A percentile compares a stretch with the other conserved stretches of the same genome.
Conservation (phyloP, 129 eudicot species). For the Gnaphalium uliginosum region DNA sequence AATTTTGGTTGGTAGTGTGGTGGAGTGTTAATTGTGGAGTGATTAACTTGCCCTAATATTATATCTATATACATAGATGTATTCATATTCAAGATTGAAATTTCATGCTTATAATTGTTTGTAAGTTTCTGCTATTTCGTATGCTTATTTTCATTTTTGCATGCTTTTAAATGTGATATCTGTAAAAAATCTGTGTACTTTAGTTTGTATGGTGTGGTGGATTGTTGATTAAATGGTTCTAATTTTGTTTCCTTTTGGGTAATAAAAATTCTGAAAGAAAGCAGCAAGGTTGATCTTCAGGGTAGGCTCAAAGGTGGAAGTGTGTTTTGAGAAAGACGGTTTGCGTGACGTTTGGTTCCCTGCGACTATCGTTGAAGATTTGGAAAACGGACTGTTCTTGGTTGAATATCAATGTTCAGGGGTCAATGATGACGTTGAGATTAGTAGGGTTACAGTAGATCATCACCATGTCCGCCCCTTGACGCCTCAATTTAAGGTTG, state of each 20-base stretch:
- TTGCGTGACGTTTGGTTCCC: constrained; percentile 63
- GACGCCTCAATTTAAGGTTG: constrained; percentile 46
- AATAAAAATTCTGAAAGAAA: constrained; percentile 42
- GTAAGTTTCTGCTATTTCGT: not conserved
- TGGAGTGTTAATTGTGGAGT: not conserved
- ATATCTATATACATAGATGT: not conserved
- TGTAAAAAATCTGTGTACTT: constrained; percentile 16
- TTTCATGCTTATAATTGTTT: not conserved
- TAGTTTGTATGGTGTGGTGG: constrained; percentile 4
- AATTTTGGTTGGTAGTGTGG: not conserved
- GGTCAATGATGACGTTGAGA: constrained; percentile 17
- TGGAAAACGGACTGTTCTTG: constrained; percentile 33
- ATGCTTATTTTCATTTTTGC: constrained; percentile 1
- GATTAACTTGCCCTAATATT: not conserved
- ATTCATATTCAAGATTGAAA: not conserved
- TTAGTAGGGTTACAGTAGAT: constrained; percentile 43
- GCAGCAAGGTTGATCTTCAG: constrained; percentile 53
- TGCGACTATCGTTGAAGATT: constrained; percentile 48
- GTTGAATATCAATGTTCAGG: constrained; percentile 41
- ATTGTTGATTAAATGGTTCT: constrained; percentile 31
- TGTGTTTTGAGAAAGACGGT: constrained; percentile 42
- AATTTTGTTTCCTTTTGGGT: constrained; percentile 29
- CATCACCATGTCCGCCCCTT: constrained; percentile 51
- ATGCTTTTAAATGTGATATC: constrained; percentile 17
- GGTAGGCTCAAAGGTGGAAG: constrained; percentile 58